Evolutionary conservation across 768 basidiomycete species (phyloP), one percentile per base, ranked within the genome.

Genomic region (Chalciporus pseudorubinellus): DNA sequence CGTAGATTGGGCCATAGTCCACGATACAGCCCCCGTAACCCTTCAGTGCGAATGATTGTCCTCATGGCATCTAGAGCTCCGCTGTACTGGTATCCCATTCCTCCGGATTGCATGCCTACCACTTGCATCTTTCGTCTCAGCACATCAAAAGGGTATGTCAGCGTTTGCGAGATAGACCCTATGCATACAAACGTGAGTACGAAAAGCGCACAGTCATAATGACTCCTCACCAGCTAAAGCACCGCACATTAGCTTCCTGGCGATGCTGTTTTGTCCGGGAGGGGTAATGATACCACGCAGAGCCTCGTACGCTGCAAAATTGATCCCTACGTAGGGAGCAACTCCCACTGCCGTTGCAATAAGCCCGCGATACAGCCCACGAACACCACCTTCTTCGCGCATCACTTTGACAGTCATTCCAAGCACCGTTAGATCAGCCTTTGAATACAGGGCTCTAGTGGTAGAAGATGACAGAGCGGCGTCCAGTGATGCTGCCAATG

Each of bases 131-230:
- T 95, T 54, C 95, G 80, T 42, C 95, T 79, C 52, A 98, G 70
- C 6, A 98, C 91, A 67, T 99, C 95, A 62, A 97, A 91, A 9
- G 95, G 95, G 67, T 95, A 98, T 5, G 95, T 98, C 60, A 98
- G 70, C 44, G 93, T 92, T 69, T 98, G 92, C 12, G 93, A 94
- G 57, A 95, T 87, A 21, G 87, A 84, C n/a, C 92, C 92, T 81
- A 70, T 24, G 48, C 20, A 21, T 21, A 47, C 45, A 21, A 10
- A 39, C 53, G 44, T 59, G n/a, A 56, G 48, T 21, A 48, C 33
- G 10, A 38, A 19, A 43, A 19, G n/a, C 26, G n/a, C 26, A 46
- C 19, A 34, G 24, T 46, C 46, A 41, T 11, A 48, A 46, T 24
- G 9, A 26, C 18, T 36, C 34, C 76, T 55, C 70, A 82, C 91